phyloP scores from a whole-genome alignment of 148 eudicot genomes.

The Rhododendron williamsianum region DNA sequence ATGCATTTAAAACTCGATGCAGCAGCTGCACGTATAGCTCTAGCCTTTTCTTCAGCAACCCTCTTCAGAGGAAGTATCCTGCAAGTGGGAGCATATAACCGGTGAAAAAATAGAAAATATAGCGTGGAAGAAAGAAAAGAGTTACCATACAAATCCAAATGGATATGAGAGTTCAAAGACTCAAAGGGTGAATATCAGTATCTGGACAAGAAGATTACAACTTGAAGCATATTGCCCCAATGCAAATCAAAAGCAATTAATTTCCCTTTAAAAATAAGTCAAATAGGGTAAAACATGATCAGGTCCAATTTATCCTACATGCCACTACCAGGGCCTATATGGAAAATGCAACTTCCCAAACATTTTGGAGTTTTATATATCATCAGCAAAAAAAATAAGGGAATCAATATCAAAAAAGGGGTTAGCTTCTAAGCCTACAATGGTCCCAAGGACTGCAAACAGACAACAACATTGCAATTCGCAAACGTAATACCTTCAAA shows the following conservation, averaged over 20 bases:
- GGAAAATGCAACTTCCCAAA: not conserved
- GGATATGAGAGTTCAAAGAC: not conserved
- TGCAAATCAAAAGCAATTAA: not conserved
- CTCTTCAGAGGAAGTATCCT: conserved; percentile 64
- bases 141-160: not conserved
- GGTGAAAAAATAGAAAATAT: not conserved
- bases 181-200: not conserved
- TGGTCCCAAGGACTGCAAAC: not conserved
- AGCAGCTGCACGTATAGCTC: conserved; percentile 65
- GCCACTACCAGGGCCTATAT: not conserved
- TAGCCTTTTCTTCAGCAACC: conserved; percentile 70
- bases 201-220: not conserved
- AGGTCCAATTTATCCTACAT: not conserved
- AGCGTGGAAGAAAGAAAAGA: conserved; percentile 1
- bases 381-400: not conserved
- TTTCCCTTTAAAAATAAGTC: not conserved
- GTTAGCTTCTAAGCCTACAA: conserved; percentile 1
- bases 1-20: conserved; percentile 65
- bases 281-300: not conserved
- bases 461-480: not conserved
- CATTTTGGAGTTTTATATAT: no score
- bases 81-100: conserved; percentile 19
- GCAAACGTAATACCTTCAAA: not conserved
- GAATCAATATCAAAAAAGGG: not conserved
- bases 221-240: not conserved